A percentile compares a stretch with the other conserved stretches of the same genome.
phyloP scores from a whole-genome alignment of 2,329 filamentous ascomycete species.

The Pseudocercospora fuligena region DNA sequence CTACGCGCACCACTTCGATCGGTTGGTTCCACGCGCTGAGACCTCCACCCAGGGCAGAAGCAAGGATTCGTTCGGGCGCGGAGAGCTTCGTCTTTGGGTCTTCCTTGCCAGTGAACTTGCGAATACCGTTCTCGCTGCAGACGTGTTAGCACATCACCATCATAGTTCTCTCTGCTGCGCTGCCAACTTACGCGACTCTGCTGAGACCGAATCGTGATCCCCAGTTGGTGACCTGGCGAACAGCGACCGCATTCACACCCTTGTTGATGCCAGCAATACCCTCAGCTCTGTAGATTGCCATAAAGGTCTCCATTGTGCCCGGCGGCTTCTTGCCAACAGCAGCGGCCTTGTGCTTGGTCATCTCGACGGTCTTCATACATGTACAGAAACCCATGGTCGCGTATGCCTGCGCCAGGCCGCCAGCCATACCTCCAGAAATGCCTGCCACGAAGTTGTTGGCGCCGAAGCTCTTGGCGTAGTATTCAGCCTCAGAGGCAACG shows the following conservation, averaged over 20 bases:
- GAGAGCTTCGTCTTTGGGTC: conserved; percentile 73
- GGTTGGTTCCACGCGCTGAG: conserved; percentile 98
- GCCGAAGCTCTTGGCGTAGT: conserved; percentile 78
- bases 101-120: conserved; percentile 76
- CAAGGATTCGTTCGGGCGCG: conserved; percentile 84
- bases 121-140: conserved; percentile 75
- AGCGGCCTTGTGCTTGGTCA: conserved; percentile 96
- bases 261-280: conserved; percentile 96
- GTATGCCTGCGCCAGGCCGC: conserved; percentile 96
- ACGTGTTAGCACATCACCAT: conserved; percentile 17
- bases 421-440: conserved; percentile 88
- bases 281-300: conserved; percentile 93
- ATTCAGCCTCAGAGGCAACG: conserved; percentile 97
- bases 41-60: conserved; percentile 86
- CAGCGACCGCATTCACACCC: conserved; percentile 97
- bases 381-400: conserved; percentile 99
- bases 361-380: conserved; percentile 99
- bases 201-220: conserved; percentile 93
- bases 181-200: conserved; percentile 66
- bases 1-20: conserved; percentile 98
- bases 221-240: conserved; percentile 99
- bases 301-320: conserved; percentile 94
- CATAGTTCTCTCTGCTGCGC: background rate
- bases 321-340: conserved; percentile 80
- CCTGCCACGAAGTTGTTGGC: conserved; percentile 86